Evolutionary conservation across 352 stramenopile species (phyloP).

Genomic region (Globisporangium cederbergense): DNA sequence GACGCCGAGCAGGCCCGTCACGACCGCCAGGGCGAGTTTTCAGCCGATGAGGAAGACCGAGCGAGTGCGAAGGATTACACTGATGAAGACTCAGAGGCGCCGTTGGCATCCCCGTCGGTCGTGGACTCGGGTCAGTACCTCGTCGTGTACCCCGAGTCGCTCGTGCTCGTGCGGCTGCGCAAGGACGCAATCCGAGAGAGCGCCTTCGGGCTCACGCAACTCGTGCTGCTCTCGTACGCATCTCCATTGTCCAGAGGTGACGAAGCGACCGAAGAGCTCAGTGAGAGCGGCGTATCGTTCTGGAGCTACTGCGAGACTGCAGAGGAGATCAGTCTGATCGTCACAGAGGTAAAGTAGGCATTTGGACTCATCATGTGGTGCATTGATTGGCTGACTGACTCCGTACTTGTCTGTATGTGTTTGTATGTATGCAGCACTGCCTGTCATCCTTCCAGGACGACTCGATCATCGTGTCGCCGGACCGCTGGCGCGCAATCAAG

Average conservation of each 20-base stretch:
- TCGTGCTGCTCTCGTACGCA: conserved; percentile 55
- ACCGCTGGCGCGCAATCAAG: conserved; percentile 85
- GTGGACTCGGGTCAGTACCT: conserved; percentile 76
- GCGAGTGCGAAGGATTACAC: background rate
- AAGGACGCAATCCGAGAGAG: conserved; percentile 72
- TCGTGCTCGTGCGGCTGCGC: conserved; percentile 72
- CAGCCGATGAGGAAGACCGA: background rate
- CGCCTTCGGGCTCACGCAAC: conserved; percentile 75
- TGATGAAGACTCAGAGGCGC: background rate
- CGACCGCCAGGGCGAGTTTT: conserved; percentile 6
- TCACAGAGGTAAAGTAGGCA: conserved; percentile 42
- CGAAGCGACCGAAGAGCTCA: background rate
- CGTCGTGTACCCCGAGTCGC: conserved; percentile 71
- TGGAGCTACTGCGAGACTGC: conserved; percentile 86
- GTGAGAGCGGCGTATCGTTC: conserved; percentile 42
- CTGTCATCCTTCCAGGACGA: conserved; percentile 65
- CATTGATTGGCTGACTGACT: background rate
- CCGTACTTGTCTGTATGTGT: background rate
- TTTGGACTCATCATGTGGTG: background rate
- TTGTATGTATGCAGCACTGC: conserved; percentile 26
- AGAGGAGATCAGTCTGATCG: conserved; percentile 81
- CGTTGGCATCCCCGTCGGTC: conserved; percentile 19
- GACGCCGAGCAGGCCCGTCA: conserved; percentile 34
- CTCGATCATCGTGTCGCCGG: conserved; percentile 76
- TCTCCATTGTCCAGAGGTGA: background rate